These are phyloP conservation scores for Syzygium aromaticum DNA, from an alignment of 345 rosid genomes.

Conservation along the genomic window DNA sequence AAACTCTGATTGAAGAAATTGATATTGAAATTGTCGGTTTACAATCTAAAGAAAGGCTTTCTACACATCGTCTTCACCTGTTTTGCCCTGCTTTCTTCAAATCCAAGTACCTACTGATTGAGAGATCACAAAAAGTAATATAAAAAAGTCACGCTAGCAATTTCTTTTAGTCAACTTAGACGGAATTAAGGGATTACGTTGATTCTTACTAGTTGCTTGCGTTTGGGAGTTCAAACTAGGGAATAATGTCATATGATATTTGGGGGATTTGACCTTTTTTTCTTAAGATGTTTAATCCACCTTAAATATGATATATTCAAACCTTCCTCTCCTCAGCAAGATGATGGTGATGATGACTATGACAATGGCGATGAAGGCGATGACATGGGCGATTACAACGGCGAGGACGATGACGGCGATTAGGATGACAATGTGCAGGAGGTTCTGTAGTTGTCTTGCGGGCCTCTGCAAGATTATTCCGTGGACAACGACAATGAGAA, in stretches of 20 bases:
- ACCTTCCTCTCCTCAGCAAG: neutral
- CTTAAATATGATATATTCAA: neutral
- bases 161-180: neutral
- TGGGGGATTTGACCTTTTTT: neutral
- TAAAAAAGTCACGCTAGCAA: too few species aligned
- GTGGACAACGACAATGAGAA: neutral
- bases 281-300: neutral
- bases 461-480: neutral
- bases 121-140: neutral
- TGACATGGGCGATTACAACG: neutral
- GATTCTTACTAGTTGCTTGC: neutral
- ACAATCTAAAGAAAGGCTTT: neutral
- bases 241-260: neutral
- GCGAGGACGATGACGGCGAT: too few species aligned
- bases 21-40: neutral
- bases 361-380: constrained; percentile 37
- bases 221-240: neutral
- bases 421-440: neutral
- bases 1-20: neutral
- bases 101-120: neutral
- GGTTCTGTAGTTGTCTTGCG: constrained; percentile 6
- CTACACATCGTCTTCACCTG: neutral
- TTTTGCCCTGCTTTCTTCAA: neutral
- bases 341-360: neutral
- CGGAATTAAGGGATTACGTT: neutral